These are phyloP conservation scores for Kodamaea plutei DNA, from an alignment of 1,139 yeast genomes.

Conservation along the genomic window DNA sequence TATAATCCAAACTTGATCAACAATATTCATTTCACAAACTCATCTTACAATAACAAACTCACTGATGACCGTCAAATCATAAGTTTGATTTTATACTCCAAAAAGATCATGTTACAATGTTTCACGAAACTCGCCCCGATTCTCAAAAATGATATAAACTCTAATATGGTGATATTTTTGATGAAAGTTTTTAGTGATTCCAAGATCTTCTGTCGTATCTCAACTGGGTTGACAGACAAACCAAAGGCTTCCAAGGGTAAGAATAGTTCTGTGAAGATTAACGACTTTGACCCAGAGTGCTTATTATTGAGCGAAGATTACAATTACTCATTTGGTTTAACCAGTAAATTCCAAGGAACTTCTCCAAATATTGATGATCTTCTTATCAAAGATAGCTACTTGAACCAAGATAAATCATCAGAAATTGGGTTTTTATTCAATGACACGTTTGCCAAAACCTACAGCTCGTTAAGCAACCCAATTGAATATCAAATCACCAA, in stretches of 20 bases:
- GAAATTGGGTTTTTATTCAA: slow-evolving; percentile 5
- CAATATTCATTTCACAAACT: slow-evolving; percentile 29
- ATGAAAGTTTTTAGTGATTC: slow-evolving; percentile 39
- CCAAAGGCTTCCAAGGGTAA: slow-evolving; percentile 22
- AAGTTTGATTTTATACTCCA: slow-evolving; percentile 32
- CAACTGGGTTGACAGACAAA: slow-evolving; percentile 21
- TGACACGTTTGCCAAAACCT: slow-evolving; percentile 2
- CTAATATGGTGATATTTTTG: slow-evolving; percentile 38
- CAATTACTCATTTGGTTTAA: slow-evolving; percentile 37
- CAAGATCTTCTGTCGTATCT: slow-evolving; percentile 27
- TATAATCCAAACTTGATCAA: slow-evolving; percentile 30
- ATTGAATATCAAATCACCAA: slow-evolving; percentile 2
- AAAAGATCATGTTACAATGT: slow-evolving; percentile 33
- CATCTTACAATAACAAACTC: slow-evolving; percentile 19
- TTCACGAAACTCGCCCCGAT: slow-evolving; percentile 28
- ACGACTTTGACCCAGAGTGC: slow-evolving; percentile 22
- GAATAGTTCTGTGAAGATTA: slow-evolving; percentile 10
- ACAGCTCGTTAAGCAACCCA: slow-evolving; percentile 1
- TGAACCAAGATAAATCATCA: background rate
- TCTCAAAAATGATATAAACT: slow-evolving; percentile 36
- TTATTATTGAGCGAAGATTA: slow-evolving; percentile 31
- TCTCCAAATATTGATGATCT: slow-evolving; percentile 25
- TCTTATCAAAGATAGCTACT: slow-evolving; percentile 12
- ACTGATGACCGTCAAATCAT: slow-evolving; percentile 27
- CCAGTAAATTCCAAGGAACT: slow-evolving; percentile 28